These are phyloP conservation scores for Boletus reticuloceps DNA, from an alignment of 768 basidiomycete species.

Conservation along the genomic window DNA sequence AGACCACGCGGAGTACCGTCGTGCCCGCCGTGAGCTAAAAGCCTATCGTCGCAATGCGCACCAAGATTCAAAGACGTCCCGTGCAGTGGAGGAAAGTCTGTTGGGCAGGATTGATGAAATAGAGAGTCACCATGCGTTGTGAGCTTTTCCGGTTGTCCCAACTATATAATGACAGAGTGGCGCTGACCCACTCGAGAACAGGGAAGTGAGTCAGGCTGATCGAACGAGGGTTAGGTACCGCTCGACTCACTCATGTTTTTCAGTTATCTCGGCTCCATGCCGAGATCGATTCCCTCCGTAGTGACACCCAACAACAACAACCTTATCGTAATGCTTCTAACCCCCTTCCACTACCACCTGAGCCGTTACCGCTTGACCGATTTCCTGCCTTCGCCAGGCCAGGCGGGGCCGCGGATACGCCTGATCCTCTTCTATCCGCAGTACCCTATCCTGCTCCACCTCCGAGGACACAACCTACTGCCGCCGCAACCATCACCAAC, in stretches of 20 bases:
- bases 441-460: slow-evolving; percentile 30
- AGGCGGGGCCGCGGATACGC: slow-evolving; percentile 18
- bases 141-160: slow-evolving; percentile 8
- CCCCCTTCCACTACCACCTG: slow-evolving; percentile 57
- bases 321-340: slow-evolving; percentile 38
- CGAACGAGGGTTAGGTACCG: slow-evolving; percentile 1
- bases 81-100: slow-evolving; percentile 37
- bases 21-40: slow-evolving; percentile 31
- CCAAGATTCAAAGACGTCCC: slow-evolving; percentile 35
- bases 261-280: slow-evolving; percentile 34
- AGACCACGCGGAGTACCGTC: slow-evolving; percentile 31
- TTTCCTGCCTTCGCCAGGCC: slow-evolving; percentile 42
- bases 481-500: slow-evolving; percentile 5
- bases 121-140: slow-evolving; percentile 27
- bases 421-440: slow-evolving; percentile 19
- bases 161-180: not conserved
- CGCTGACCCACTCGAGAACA: slow-evolving; percentile 16
- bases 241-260: slow-evolving; percentile 22
- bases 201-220: slow-evolving; percentile 28
- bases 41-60: slow-evolving; percentile 26
- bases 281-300: slow-evolving; percentile 37
- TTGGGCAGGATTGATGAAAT: slow-evolving; percentile 33
- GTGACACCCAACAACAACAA: slow-evolving; percentile 21
- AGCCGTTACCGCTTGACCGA: slow-evolving; percentile 46
- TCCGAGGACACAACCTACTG: slow-evolving; percentile 15